A percentile compares a stretch with the other conserved stretches of the same genome.
These are phyloP conservation scores for Bryum argenteum DNA, from an alignment of 225 moss, liverwort and hornwort genomes.

Conservation along the genomic window DNA sequence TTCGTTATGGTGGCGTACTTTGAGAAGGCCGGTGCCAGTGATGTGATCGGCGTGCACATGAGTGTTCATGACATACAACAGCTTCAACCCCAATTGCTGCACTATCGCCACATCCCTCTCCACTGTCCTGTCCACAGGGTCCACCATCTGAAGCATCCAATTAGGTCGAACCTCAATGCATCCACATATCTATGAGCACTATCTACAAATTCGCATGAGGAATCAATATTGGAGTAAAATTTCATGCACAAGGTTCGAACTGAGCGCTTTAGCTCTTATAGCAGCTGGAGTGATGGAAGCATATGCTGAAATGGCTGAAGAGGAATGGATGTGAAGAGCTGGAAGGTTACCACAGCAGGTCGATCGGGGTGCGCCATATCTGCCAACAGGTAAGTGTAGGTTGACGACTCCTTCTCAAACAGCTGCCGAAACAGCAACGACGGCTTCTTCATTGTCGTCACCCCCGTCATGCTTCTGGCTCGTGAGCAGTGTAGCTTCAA, in stretches of 20 bases:
- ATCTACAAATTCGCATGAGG: too few species aligned
- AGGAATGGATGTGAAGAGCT: not conserved
- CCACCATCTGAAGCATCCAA: slow-evolving; percentile 68
- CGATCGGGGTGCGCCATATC: slow-evolving; percentile 77
- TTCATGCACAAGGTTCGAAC: too few species aligned
- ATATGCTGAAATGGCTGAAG: not conserved
- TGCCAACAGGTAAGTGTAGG: slow-evolving; percentile 86
- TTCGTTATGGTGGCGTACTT: slow-evolving; percentile 52
- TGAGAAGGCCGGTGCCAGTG: slow-evolving; percentile 91
- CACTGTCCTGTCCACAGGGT: slow-evolving; percentile 86
- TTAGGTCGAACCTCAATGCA: not conserved
- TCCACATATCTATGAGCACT: too few species aligned
- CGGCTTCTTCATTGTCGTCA: slow-evolving; percentile 29
- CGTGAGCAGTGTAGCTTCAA: slow-evolving; percentile 32
- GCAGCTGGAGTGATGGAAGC: not conserved
- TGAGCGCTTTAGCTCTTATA: too few species aligned
- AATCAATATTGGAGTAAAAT: too few species aligned
- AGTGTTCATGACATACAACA: slow-evolving; percentile 84
- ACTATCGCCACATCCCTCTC: slow-evolving; percentile 77
- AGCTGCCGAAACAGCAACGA: slow-evolving; percentile 83
- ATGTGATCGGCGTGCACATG: slow-evolving; percentile 97
- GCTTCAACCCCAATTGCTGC: slow-evolving; percentile 78
- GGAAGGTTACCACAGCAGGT: slow-evolving; percentile 71
- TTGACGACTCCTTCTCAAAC: slow-evolving; percentile 95
- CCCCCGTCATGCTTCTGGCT: slow-evolving; percentile 53